These are phyloP conservation scores for Spongiforma sp. DNA, from an alignment of 1,284 basidiomycete species.

Conservation along the genomic window DNA sequence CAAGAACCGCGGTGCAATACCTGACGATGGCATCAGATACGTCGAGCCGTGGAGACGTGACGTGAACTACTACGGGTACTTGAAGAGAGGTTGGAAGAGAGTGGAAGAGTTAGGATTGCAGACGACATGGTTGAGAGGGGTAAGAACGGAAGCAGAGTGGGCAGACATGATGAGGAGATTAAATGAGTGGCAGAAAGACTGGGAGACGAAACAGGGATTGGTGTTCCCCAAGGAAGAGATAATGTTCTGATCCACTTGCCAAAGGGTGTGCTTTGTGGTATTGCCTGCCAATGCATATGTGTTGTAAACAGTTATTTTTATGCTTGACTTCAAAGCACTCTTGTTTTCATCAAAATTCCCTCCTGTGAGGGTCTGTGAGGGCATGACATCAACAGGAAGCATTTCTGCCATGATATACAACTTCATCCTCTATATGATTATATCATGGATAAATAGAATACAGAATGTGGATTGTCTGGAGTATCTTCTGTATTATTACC, in stretches of 20 bases:
- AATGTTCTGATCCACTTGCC: constrained; percentile 17
- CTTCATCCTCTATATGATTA: no score
- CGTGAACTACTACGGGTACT: constrained; percentile 37
- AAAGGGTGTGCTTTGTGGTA: no score
- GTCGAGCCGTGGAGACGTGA: constrained; percentile 56
- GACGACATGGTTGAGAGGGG: constrained; percentile 42
- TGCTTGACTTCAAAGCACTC: no score
- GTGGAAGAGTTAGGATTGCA: constrained; percentile 46
- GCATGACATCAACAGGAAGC: no score
- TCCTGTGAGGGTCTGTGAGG: no score
- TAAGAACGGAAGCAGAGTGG: constrained; percentile 51
- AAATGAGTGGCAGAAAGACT: constrained; percentile 50
- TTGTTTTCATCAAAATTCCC: no score
- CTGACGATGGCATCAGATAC: constrained; percentile 47
- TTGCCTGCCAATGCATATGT: no score
- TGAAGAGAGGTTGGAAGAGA: constrained; percentile 51
- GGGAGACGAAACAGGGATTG: constrained; percentile 41
- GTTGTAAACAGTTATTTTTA: no score
- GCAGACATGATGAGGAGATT: constrained; percentile 51
- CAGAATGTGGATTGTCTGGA: no score
- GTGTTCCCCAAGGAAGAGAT: constrained; percentile 12
- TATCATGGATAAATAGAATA: no score
- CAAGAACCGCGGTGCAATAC: constrained; percentile 46
- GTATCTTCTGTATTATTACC: no score
- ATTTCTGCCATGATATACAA: no score